Conservation (phyloP, 345 rosid species). For the Carallia brachiata region DNA sequence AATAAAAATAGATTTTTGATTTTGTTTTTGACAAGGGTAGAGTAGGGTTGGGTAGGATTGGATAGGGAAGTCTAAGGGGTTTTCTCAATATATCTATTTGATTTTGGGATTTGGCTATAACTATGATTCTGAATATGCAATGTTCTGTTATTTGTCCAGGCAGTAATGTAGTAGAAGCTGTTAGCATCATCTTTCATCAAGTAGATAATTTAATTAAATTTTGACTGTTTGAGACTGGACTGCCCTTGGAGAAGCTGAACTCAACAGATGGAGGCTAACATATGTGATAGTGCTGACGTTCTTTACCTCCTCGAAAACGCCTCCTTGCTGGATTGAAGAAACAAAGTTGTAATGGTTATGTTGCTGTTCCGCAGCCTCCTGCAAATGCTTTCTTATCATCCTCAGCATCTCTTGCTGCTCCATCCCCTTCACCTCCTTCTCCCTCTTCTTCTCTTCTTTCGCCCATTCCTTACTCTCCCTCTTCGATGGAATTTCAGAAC, state of each 20-base stretch:
- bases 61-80: not conserved
- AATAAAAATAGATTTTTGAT: not conserved
- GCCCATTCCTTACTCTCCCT: conserved; percentile 16
- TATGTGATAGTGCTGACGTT: conserved; percentile 62
- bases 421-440: conserved; percentile 29
- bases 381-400: conserved; percentile 24
- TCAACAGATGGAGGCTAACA: conserved; percentile 59
- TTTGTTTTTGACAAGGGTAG: not conserved
- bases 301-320: conserved; percentile 95
- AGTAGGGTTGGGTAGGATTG: not conserved
- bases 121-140: conserved; percentile 16
- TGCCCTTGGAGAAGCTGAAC: conserved; percentile 6
- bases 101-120: conserved; percentile 21
- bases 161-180: conserved; percentile 23
- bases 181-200: conserved; percentile 14
- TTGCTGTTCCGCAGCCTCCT: conserved; percentile 40
- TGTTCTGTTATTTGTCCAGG: conserved; percentile 14
- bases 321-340: conserved; percentile 91
- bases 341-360: conserved; percentile 50
- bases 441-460: conserved; percentile 10
- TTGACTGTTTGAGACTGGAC: conserved; percentile 16
- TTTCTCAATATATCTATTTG: conserved; percentile 2
- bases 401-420: conserved; percentile 33
- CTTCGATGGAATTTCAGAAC: conserved; percentile 46
- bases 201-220: not conserved